A percentile compares a stretch with the other conserved stretches of the same genome.
Conservation (phyloP, 139 green algal genomes). For the Microglena sp. region DNA sequence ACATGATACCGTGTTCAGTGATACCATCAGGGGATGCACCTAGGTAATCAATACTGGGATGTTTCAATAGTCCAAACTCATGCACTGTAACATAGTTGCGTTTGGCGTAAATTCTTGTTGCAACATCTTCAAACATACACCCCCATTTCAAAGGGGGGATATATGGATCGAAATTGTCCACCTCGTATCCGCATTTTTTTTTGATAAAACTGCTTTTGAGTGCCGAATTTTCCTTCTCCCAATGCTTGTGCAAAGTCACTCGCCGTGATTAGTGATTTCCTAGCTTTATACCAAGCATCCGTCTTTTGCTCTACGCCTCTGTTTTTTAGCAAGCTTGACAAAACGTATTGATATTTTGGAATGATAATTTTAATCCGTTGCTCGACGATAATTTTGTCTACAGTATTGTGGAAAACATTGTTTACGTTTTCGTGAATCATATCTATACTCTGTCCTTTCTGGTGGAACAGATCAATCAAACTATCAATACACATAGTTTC, state of each 20-base stretch:
- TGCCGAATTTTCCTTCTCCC: constrained; percentile 10
- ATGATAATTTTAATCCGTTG: background rate
- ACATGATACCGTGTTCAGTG: constrained; percentile 18
- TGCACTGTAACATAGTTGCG: background rate
- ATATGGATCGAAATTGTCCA: background rate
- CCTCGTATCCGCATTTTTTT: background rate
- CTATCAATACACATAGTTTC: background rate
- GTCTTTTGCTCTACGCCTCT: constrained; percentile 1
- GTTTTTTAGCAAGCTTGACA: background rate
- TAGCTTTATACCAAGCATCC: constrained; percentile 3
- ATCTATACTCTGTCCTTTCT: background rate
- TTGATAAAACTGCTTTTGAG: constrained; percentile 10
- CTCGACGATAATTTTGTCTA: background rate
- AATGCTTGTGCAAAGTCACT: constrained; percentile 16
- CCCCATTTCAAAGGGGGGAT: constrained; percentile 12
- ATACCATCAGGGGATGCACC: constrained; percentile 19
- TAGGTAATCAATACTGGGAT: background rate
- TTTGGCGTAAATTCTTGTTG: background rate
- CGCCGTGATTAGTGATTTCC: constrained; percentile 7
- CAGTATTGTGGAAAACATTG: background rate
- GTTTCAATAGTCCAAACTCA: constrained; percentile 10
- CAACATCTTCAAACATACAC: constrained; percentile 12
- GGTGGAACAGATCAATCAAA: background rate
- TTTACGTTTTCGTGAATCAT: background rate
- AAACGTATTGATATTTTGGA: background rate